phyloP scores from a whole-genome alignment of 1,284 basidiomycete species.

The Porogramme epimiltina region DNA sequence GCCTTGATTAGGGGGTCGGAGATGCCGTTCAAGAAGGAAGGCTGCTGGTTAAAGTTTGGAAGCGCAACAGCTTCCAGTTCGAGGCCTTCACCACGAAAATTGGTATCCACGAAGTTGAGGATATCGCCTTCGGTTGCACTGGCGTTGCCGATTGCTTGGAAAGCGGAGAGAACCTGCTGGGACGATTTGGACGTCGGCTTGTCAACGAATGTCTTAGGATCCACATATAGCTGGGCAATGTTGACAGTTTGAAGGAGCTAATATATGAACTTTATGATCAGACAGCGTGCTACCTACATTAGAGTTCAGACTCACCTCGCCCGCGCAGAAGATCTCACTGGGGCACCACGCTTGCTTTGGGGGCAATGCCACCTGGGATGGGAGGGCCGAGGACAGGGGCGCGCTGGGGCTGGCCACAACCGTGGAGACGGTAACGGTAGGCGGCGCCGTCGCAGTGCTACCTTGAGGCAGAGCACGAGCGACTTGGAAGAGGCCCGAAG shows the following conservation, averaged over 20 bases:
- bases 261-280: background rate
- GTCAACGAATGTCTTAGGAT: conserved; percentile 91
- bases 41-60: conserved; percentile 62
- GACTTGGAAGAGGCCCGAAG: conserved; percentile 16
- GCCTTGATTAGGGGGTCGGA: conserved; percentile 70
- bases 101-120: conserved; percentile 70
- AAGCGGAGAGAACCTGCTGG: conserved; percentile 71
- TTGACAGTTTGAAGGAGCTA: conserved; percentile 87
- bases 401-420: conserved; percentile 66
- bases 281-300: background rate
- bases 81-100: conserved; percentile 85
- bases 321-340: conserved; percentile 83
- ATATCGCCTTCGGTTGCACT: conserved; percentile 59
- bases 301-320: conserved; percentile 57
- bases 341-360: conserved; percentile 80
- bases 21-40: conserved; percentile 75
- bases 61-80: conserved; percentile 74
- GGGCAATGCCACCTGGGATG: conserved; percentile 70
- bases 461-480: conserved; percentile 26
- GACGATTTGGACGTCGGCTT: conserved; percentile 78
- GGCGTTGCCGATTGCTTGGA: conserved; percentile 51
- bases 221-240: conserved; percentile 72
- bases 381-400: conserved; percentile 53
- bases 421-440: conserved; percentile 50
- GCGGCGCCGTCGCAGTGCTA: conserved; percentile 23